Conservation (phyloP, 352 stramenopile genomes). For the Phytopythium cucurbitacearum region DNA sequence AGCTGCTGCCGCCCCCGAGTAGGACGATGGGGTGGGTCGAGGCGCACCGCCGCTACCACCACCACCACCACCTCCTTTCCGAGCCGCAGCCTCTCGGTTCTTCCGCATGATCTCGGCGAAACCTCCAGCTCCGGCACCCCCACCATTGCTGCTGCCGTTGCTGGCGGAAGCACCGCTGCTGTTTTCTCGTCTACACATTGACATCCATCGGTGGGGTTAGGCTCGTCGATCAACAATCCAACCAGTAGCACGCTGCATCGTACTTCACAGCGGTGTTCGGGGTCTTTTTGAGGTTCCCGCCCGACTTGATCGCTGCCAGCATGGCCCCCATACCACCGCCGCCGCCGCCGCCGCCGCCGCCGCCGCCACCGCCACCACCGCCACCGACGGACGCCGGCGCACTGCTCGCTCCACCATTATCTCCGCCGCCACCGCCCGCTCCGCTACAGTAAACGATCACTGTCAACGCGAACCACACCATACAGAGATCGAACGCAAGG, state of each 20-base stretch:
- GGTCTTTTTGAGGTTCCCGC: slow-evolving; percentile 60
- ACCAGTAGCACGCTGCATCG: slow-evolving; percentile 2
- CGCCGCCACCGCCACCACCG: slow-evolving; percentile 7
- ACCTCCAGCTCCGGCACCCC: slow-evolving; percentile 32
- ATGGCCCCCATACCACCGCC: slow-evolving; percentile 56
- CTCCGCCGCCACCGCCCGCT: slow-evolving; percentile 5
- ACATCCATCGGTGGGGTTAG: background rate
- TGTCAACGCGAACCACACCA: background rate
- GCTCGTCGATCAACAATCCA: background rate
- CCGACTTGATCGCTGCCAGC: slow-evolving; percentile 70
- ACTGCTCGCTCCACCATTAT: slow-evolving; percentile 5
- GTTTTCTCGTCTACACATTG: slow-evolving; percentile 2
- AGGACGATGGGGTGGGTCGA: slow-evolving; percentile 2
- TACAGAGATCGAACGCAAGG: background rate
- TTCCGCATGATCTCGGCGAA: slow-evolving; percentile 90
- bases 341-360: slow-evolving; percentile 16
- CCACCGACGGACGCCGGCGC: slow-evolving; percentile 2
- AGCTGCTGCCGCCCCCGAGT: slow-evolving; percentile 6
- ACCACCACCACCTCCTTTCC: slow-evolving; percentile 24
- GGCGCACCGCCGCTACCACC: slow-evolving; percentile 4
- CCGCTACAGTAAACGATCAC: background rate
- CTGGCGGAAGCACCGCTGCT: slow-evolving; percentile 10
- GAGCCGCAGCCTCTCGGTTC: slow-evolving; percentile 78
- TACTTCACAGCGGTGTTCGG: slow-evolving; percentile 26
- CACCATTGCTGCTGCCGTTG: slow-evolving; percentile 11